These are phyloP conservation scores for Aspergillus sp. DNA, from an alignment of 2,329 filamentous ascomycete genomes.

Conservation along the genomic window DNA sequence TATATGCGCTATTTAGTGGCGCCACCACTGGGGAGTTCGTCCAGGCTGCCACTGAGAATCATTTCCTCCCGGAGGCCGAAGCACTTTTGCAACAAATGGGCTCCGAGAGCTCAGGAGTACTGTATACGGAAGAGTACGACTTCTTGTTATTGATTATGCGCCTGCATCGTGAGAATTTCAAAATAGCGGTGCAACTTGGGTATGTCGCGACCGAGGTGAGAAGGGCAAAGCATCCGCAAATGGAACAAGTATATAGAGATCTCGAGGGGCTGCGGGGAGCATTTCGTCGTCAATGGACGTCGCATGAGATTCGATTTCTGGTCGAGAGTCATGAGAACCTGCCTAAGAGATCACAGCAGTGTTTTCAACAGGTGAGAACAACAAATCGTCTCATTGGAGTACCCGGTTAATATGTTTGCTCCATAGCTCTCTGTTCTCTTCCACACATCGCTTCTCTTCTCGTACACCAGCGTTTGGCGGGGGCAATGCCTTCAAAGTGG, in stretches of 20 bases:
- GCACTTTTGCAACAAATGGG: slow-evolving; percentile 44
- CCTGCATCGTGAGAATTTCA: slow-evolving; percentile 51
- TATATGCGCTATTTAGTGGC: slow-evolving; percentile 60
- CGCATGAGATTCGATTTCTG: slow-evolving; percentile 41
- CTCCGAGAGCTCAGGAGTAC: slow-evolving; percentile 39
- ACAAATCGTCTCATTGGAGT: background rate
- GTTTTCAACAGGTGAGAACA: slow-evolving; percentile 51
- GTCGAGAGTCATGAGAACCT: slow-evolving; percentile 42
- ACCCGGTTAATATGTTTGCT: slow-evolving; percentile 15
- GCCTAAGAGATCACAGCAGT: slow-evolving; percentile 38
- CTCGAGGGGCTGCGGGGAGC: slow-evolving; percentile 43
- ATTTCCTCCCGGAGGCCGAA: slow-evolving; percentile 51
- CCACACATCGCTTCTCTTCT: slow-evolving; percentile 56
- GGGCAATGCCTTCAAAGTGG: slow-evolving; percentile 50
- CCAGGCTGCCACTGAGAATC: slow-evolving; percentile 51
- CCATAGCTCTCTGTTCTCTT: slow-evolving; percentile 48
- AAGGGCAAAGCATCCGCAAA: slow-evolving; percentile 34
- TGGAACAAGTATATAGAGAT: slow-evolving; percentile 35
- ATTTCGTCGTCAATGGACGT: slow-evolving; percentile 44
- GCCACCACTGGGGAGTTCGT: slow-evolving; percentile 57
- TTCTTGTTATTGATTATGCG: slow-evolving; percentile 48
- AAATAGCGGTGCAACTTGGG: slow-evolving; percentile 51
- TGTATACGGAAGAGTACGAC: slow-evolving; percentile 43
- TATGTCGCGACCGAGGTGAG: slow-evolving; percentile 49
- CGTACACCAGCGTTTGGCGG: slow-evolving; percentile 59